Conservation (phyloP, 768 basidiomycete species). For the Sistotremastrum niveocremeum region DNA sequence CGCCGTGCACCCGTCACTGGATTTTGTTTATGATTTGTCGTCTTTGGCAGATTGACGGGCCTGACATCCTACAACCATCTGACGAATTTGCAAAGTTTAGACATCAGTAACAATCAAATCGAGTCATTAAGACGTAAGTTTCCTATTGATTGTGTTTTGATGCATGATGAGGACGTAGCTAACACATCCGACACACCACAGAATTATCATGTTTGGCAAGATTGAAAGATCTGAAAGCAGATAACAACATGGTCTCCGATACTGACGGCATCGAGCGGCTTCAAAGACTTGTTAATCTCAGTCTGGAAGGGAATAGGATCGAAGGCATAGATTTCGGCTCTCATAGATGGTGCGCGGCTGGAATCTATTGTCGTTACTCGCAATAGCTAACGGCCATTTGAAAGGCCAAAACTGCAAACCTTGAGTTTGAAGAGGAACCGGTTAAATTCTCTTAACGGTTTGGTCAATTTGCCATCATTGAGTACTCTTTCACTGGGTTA, state of each 20-base stretch:
- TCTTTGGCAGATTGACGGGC: slow-evolving; percentile 29
- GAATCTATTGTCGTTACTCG: slow-evolving; percentile 24
- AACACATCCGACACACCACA: slow-evolving; percentile 17
- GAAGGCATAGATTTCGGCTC: slow-evolving; percentile 41
- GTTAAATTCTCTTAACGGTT: slow-evolving; percentile 41
- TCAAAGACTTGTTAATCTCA: slow-evolving; percentile 74
- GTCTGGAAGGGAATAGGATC: slow-evolving; percentile 64
- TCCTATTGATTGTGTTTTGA: slow-evolving; percentile 2
- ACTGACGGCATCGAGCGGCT: slow-evolving; percentile 67
- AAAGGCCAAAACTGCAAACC: slow-evolving; percentile 51
- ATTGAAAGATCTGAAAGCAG: slow-evolving; percentile 80
- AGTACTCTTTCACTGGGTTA: slow-evolving; percentile 73
- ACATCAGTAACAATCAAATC: slow-evolving; percentile 82
- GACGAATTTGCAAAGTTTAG: slow-evolving; percentile 72
- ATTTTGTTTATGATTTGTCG: slow-evolving; percentile 6
- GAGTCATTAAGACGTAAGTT: slow-evolving; percentile 77
- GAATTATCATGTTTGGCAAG: slow-evolving; percentile 77
- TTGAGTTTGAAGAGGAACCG: slow-evolving; percentile 72
- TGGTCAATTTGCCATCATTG: slow-evolving; percentile 49
- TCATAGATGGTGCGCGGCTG: slow-evolving; percentile 51
- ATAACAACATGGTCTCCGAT: slow-evolving; percentile 65
- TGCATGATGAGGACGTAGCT: slow-evolving; percentile 1
- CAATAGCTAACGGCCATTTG: slow-evolving; percentile 5
- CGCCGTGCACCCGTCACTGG: too few species aligned
- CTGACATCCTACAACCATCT: slow-evolving; percentile 85